Evolutionary conservation across 345 rosid species (phyloP).

Genomic region (Cochlearia excelsa): DNA sequence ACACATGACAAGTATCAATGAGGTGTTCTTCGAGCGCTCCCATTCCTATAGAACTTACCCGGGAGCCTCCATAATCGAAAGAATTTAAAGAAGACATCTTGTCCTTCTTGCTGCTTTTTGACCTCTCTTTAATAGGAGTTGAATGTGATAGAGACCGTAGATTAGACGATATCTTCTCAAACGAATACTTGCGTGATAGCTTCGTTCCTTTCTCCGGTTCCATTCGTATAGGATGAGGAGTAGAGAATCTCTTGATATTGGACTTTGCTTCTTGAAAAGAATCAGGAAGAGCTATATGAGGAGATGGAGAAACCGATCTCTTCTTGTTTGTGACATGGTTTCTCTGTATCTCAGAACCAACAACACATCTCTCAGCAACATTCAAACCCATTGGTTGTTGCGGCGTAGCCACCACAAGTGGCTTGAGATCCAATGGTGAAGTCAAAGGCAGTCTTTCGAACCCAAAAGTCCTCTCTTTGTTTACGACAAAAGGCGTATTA

Average conservation of each 20-base stretch:
- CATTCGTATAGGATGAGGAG: conserved; percentile 56
- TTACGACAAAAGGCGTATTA: conserved; percentile 27
- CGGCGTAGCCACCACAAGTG: conserved; percentile 28
- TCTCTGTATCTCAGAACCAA: conserved; percentile 34
- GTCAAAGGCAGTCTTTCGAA: conserved; percentile 40
- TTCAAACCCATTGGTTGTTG: background rate
- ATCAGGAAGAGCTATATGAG: conserved; percentile 46
- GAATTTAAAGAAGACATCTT: conserved; percentile 49
- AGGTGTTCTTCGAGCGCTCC: conserved; percentile 45
- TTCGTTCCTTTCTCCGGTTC: conserved; percentile 38
- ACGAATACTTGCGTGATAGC: conserved; percentile 34
- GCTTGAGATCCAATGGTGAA: conserved; percentile 34
- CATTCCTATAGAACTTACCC: conserved; percentile 51
- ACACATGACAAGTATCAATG: conserved; percentile 59
- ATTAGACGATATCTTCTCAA: conserved; percentile 27
- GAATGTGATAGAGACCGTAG: conserved; percentile 32
- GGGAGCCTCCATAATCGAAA: conserved; percentile 40
- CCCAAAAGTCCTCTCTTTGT: conserved; percentile 29
- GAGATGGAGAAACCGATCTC: conserved; percentile 66
- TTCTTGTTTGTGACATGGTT: conserved; percentile 41
- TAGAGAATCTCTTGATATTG: conserved; percentile 55
- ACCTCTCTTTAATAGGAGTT: conserved; percentile 51
- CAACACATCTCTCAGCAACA: background rate
- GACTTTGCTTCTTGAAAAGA: conserved; percentile 61
- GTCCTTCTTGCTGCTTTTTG: conserved; percentile 46